Percentiles rank a stretch among this genome's conserved stretches.
phyloP scores from a whole-genome alignment of 1,139 yeast species.

The Geotrichum bryndzae region DNA sequence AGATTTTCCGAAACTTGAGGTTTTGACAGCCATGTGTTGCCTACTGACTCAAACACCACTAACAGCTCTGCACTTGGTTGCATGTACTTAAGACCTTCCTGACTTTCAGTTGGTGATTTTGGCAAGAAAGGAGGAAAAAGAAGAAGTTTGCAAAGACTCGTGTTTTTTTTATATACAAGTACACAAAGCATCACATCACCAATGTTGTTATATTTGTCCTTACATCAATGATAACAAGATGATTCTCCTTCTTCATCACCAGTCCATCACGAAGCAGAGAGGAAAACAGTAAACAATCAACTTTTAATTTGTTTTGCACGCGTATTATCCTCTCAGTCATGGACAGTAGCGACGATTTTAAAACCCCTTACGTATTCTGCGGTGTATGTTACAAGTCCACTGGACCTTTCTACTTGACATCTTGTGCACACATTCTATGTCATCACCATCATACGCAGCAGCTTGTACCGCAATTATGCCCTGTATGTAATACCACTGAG shows the following conservation, averaged over 20 bases:
- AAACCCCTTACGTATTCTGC: slow-evolving; percentile 15
- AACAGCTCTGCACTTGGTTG: too few species aligned
- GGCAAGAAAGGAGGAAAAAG: background rate
- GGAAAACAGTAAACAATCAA: too few species aligned
- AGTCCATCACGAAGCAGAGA: background rate
- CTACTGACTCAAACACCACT: background rate
- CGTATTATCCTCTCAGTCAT: background rate
- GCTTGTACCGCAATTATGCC: slow-evolving; percentile 2
- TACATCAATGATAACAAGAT: background rate
- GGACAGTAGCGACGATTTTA: background rate
- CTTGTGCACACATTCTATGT: slow-evolving; percentile 18
- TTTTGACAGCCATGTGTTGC: background rate
- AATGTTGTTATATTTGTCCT: background rate
- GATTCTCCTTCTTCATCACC: background rate
- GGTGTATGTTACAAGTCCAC: slow-evolving; percentile 14
- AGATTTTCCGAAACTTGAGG: background rate
- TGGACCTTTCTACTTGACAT: slow-evolving; percentile 14
- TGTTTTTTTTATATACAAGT: background rate
- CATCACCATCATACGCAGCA: background rate
- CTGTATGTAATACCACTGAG: slow-evolving; percentile 8
- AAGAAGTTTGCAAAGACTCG: too few species aligned
- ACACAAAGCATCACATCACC: background rate
- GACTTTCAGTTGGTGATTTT: background rate
- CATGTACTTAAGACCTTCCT: too few species aligned
- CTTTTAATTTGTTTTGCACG: too few species aligned